Evolutionary conservation across 2,329 filamentous ascomycete genomes (phyloP).

Genomic region (Piedraia hortae): DNA sequence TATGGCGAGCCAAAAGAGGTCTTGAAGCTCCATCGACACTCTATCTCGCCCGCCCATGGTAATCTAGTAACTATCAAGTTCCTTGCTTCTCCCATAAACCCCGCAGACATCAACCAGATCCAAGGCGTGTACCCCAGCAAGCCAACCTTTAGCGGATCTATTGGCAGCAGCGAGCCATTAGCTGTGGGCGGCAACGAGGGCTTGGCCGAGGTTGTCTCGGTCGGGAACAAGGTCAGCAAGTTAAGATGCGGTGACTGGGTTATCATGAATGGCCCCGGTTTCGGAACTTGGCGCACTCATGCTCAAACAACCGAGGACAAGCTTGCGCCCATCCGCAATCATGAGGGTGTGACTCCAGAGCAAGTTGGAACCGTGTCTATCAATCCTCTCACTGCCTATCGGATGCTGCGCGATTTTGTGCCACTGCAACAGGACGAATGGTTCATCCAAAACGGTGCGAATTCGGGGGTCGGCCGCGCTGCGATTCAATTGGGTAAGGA

Average conservation of each 20-base stretch:
- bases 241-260: constrained; percentile 73
- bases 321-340: constrained; percentile 42
- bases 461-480: constrained; percentile 71
- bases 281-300: constrained; percentile 90
- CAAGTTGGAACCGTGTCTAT: constrained; percentile 75
- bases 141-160: constrained; percentile 43
- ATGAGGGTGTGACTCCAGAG: constrained; percentile 38
- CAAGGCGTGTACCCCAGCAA: constrained; percentile 86
- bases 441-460: constrained; percentile 94
- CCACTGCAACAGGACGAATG: constrained; percentile 47
- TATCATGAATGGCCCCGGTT: constrained; percentile 54
- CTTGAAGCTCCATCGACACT: constrained; percentile 41
- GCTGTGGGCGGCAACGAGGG: constrained; percentile 77
- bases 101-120: constrained; percentile 91
- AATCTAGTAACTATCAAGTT: constrained; percentile 52
- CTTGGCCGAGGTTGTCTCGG: constrained; percentile 61
- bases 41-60: constrained; percentile 48
- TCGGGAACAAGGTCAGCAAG: constrained; percentile 32
- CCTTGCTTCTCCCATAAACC: constrained; percentile 80
- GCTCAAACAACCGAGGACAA: constrained; percentile 33
- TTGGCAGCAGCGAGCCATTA: constrained; percentile 50
- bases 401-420: constrained; percentile 66
- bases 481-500: constrained; percentile 65
- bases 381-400: constrained; percentile 83
- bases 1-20: constrained; percentile 52